Evolutionary conservation across 441 rosid genomes (phyloP).

Genomic region (Erodium moschatum): DNA sequence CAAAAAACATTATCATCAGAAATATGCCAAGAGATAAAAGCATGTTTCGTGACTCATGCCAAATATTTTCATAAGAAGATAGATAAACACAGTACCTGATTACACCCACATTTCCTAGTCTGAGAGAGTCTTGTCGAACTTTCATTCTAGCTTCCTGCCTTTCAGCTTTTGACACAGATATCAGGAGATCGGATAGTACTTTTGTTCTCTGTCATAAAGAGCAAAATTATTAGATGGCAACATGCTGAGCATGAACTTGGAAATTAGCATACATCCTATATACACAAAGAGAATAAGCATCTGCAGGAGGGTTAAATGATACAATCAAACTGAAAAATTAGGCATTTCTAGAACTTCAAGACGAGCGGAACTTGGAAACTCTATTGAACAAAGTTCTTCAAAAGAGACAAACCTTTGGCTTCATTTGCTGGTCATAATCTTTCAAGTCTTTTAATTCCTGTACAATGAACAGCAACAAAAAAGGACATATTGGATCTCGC

Average conservation of each 20-base stretch:
- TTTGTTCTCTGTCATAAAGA: constrained; percentile 62
- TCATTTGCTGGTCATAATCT: constrained; percentile 72
- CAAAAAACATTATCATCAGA: constrained; percentile 17
- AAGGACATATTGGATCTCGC: constrained; percentile 9
- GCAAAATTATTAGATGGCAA: constrained; percentile 12
- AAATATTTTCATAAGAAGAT: neutral
- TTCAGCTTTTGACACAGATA: constrained; percentile 92
- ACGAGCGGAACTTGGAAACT: constrained; percentile 9
- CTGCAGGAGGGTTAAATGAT: neutral
- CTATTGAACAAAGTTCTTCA: constrained; percentile 8
- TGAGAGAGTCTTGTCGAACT: constrained; percentile 88
- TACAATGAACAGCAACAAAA: constrained; percentile 14
- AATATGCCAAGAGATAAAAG: neutral
- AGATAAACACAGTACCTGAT: constrained; percentile 49
- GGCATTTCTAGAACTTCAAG: neutral
- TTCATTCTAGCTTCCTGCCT: constrained; percentile 95
- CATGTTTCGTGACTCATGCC: neutral
- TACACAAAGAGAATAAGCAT: neutral
- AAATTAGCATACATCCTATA: neutral
- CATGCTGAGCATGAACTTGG: neutral
- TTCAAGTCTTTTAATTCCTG: constrained; percentile 86
- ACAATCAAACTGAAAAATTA: neutral
- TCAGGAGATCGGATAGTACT: constrained; percentile 84
- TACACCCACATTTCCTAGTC: constrained; percentile 94
- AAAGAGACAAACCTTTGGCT: constrained; percentile 61